phyloP scores from a whole-genome alignment of 192 early-diverging fungal species.

The Funneliformis mosseae region DNA sequence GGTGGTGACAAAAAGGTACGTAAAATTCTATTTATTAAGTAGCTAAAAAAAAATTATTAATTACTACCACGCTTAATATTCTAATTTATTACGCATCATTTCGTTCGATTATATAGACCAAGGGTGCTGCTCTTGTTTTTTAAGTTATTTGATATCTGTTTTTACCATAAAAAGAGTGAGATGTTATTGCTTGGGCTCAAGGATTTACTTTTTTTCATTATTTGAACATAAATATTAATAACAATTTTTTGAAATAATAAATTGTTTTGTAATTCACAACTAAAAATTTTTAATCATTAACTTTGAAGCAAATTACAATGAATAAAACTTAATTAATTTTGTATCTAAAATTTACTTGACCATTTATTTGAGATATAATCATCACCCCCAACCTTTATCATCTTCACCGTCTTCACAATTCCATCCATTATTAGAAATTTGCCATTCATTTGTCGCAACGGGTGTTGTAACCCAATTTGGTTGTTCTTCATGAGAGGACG shows the following conservation, averaged over 20 bases:
- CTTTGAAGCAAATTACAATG: too few relatives aligned
- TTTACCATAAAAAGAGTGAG: too few relatives aligned
- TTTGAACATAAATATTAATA: too few relatives aligned
- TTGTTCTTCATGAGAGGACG: background rate
- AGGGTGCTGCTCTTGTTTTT: slow-evolving; percentile 31
- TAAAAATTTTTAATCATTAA: too few relatives aligned
- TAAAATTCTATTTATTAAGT: slow-evolving; percentile 34
- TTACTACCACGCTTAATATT: too few relatives aligned
- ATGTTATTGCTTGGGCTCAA: too few relatives aligned
- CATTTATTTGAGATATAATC: background rate
- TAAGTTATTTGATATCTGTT: background rate
- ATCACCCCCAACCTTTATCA: background rate
- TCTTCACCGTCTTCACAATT: background rate
- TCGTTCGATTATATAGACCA: slow-evolving; percentile 12
- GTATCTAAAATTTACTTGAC: background rate
- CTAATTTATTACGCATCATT: background rate
- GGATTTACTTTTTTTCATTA: too few relatives aligned
- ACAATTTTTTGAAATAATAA: too few relatives aligned
- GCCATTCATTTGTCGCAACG: background rate
- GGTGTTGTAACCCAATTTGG: background rate
- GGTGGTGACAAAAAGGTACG: slow-evolving; percentile 99
- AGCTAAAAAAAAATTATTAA: background rate
- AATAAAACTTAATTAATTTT: background rate
- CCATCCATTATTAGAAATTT: background rate
- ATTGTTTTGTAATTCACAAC: too few relatives aligned